phyloP scores from a whole-genome alignment of 768 basidiomycete species.

The Boletus edulis region DNA sequence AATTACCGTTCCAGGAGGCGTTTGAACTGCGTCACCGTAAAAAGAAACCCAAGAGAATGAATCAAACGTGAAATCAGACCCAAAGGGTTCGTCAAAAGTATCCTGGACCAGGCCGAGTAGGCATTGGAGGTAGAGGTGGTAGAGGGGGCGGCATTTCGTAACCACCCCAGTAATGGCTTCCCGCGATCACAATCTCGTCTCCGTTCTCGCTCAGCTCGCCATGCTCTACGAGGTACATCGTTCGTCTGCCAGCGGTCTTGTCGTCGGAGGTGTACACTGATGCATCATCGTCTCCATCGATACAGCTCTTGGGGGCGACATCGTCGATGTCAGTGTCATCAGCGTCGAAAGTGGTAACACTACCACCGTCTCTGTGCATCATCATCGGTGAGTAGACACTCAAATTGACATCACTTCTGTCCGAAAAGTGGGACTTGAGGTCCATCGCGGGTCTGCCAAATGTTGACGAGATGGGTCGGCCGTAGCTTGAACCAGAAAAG shows the following conservation, averaged over 20 bases:
- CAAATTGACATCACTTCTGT: constrained; percentile 14
- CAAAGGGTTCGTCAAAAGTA: constrained; percentile 22
- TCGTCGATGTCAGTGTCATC: constrained; percentile 24
- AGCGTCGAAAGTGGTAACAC: constrained; percentile 19
- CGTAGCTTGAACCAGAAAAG: constrained; percentile 19
- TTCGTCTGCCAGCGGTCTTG: constrained; percentile 33
- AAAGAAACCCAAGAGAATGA: constrained; percentile 8
- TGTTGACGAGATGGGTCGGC: constrained; percentile 11
- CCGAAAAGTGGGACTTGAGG: constrained; percentile 21
- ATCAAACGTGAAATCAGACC: not conserved
- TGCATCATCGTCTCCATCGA: constrained; percentile 28
- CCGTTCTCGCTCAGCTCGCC: constrained; percentile 22
- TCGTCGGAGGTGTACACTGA: constrained; percentile 31
- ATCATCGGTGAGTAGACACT: constrained; percentile 19
- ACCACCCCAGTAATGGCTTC: constrained; percentile 21
- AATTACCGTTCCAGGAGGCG: constrained; percentile 19
- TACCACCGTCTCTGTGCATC: constrained; percentile 17
- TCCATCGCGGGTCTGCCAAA: not conserved
- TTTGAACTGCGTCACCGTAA: not conserved
- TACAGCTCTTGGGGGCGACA: constrained; percentile 1
- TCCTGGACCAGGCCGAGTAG: constrained; percentile 23
- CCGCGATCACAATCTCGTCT: constrained; percentile 20
- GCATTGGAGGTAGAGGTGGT: constrained; percentile 16
- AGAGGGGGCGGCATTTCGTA: constrained; percentile 18
- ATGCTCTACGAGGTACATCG: constrained; percentile 33